These are phyloP conservation scores for Cladorrhinum sp. DNA, from an alignment of 2,329 filamentous ascomycete species.

Conservation along the genomic window DNA sequence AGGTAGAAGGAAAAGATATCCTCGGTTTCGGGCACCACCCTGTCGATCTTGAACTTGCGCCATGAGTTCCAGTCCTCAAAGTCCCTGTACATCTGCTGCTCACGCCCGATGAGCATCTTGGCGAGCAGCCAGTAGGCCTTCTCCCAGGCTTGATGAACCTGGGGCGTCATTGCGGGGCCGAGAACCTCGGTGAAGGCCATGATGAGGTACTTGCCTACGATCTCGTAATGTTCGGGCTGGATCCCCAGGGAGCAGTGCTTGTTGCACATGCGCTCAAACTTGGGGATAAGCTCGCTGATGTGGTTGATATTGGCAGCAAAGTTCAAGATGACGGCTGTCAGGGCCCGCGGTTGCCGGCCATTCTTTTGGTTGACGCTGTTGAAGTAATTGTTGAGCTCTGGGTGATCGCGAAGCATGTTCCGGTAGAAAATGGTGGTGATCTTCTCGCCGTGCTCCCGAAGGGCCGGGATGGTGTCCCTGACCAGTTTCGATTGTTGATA, in stretches of 20 bases:
- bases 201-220: constrained; percentile 68
- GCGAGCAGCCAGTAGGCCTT: constrained; percentile 72
- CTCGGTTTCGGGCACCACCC: constrained; percentile 64
- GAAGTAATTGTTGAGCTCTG: constrained; percentile 67
- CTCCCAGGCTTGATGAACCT: constrained; percentile 65
- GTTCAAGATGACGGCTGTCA: constrained; percentile 63
- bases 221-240: constrained; percentile 64
- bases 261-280: constrained; percentile 60
- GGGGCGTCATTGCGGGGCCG: constrained; percentile 61
- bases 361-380: constrained; percentile 64
- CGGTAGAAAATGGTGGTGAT: constrained; percentile 73
- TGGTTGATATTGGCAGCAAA: constrained; percentile 70
- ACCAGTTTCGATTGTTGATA: constrained; percentile 61
- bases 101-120: constrained; percentile 66
- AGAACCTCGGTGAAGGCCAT: constrained; percentile 65
- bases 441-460: constrained; percentile 63
- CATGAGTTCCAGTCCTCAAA: constrained; percentile 64
- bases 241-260: constrained; percentile 73
- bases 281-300: constrained; percentile 52
- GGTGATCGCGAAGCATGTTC: constrained; percentile 63
- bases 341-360: constrained; percentile 58
- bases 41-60: constrained; percentile 63
- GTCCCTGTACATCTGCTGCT: constrained; percentile 60
- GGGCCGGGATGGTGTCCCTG: constrained; percentile 66
- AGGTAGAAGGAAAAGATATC: constrained; percentile 71